These are phyloP conservation scores for Neophaeococcomyces aloes DNA, from an alignment of 2,329 filamentous ascomycete genomes.

Conservation along the genomic window DNA sequence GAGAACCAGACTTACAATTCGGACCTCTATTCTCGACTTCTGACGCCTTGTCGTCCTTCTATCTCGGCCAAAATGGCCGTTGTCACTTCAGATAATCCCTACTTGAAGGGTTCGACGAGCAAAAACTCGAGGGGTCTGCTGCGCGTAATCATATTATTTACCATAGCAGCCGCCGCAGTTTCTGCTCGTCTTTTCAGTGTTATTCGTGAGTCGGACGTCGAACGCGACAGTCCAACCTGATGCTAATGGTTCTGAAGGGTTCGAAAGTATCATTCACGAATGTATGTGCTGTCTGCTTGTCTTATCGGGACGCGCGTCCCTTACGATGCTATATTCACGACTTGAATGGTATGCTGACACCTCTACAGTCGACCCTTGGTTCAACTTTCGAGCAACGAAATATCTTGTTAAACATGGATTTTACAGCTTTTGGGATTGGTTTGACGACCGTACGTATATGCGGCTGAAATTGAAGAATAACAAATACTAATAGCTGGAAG, in stretches of 20 bases:
- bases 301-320: slow-evolving; percentile 5
- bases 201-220: slow-evolving; percentile 88
- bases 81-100: slow-evolving; percentile 35
- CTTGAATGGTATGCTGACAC: slow-evolving; percentile 19
- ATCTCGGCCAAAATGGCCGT: slow-evolving; percentile 35
- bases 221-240: neutral
- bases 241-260: slow-evolving; percentile 45
- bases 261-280: slow-evolving; percentile 99
- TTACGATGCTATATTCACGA: slow-evolving; percentile 3
- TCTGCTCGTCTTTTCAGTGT: slow-evolving; percentile 95
- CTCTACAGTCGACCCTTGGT: slow-evolving; percentile 87
- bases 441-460: slow-evolving; percentile 69
- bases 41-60: slow-evolving; percentile 13
- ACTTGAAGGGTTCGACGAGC: slow-evolving; percentile 68
- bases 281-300: slow-evolving; percentile 53
- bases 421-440: slow-evolving; percentile 99
- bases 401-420: slow-evolving; percentile 95
- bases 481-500: slow-evolving; percentile 28
- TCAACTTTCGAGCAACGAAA: slow-evolving; percentile 98
- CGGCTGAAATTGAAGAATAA: neutral
- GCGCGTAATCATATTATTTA: slow-evolving; percentile 75
- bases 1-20: neutral
- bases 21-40: neutral
- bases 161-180: slow-evolving; percentile 85
- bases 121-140: slow-evolving; percentile 75